Base-by-base conservation (phyloP, 106 monocot species). In the Phalaenopsis aphrodite region DNA sequence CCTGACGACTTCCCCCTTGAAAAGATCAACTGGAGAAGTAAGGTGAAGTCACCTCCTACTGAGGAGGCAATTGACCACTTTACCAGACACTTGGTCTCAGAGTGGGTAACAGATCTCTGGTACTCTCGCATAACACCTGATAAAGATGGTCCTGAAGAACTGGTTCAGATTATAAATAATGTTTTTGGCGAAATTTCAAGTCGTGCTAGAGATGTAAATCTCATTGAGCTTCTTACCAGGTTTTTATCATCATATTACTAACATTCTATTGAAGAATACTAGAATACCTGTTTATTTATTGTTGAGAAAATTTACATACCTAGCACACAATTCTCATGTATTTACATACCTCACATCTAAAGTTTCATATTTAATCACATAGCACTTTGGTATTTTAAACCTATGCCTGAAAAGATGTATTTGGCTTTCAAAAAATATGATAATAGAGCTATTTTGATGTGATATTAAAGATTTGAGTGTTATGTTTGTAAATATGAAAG, bases 51-150 rank as follows among this genome's bases (percentile, higher is more conserved):
- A 19, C 88, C 89, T 78, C 71, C 81, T 58, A 94, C 92, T 79
- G 98, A 94, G 82, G 91, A 82, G 79, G 98, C 98, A 80, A 89
- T 94, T 79, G 94, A 99, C 68, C 92, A 94, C 43, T 94, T 99
- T 79, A 91, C 92, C 43, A 87, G 94, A 38, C 98, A 99, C 78
- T 58, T 99, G 69, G 74, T 94, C n/a, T 88, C 92, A 83, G 98
- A 99, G 79, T 99, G 94, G 94, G 84, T 99, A 42, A 91, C 92
- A n/a, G 88, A 99, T 89, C 92, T 99, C 8, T 99, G 98, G 98
- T 99, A 99, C 80, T 87, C 89, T 7, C 92, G 88, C 43, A 86
- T 99, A 83, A 94, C 98, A 37, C 94, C 98, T 56, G 98, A 99
- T 75, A 92, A 68, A 72, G 92, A 91, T 77, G 94, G 85, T 36